phyloP scores from a whole-genome alignment of 352 stramenopile genomes.

The Halophytophthora batemanensis region DNA sequence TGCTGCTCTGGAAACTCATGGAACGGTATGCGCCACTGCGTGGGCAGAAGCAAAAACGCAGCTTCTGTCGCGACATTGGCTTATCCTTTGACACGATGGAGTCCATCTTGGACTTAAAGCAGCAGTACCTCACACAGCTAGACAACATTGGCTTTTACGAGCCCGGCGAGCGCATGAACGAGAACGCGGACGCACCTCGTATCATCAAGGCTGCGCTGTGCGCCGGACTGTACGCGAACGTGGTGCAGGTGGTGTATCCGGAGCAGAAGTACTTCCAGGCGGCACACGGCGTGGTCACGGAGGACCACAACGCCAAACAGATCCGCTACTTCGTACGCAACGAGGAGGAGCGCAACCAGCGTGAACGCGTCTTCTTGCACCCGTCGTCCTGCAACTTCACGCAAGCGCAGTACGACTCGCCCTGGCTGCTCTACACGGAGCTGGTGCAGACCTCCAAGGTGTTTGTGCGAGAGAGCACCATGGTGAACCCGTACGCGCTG shows the following conservation, averaged over 20 bases:
- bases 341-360: constrained; percentile 5
- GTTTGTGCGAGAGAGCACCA: constrained; percentile 96
- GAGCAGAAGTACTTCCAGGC: constrained; percentile 94
- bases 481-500: constrained; percentile 96
- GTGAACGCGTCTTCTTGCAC: constrained; percentile 96
- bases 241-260: constrained; percentile 86
- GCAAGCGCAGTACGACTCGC: constrained; percentile 92
- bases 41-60: constrained; percentile 50
- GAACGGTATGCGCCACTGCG: constrained; percentile 54
- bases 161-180: constrained; percentile 41
- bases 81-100: constrained; percentile 89
- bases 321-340: constrained; percentile 91
- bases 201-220: constrained; percentile 89
- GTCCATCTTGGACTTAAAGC: constrained; percentile 89
- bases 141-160: constrained; percentile 82
- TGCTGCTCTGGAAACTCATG: constrained; percentile 79
- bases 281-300: constrained; percentile 86
- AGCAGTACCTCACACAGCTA: constrained; percentile 84
- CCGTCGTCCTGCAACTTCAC: constrained; percentile 91
- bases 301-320: constrained; percentile 91
- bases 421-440: constrained; percentile 95
- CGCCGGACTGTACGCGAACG: constrained; percentile 79
- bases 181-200: constrained; percentile 74
- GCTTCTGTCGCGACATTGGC: constrained; percentile 66
- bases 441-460: constrained; percentile 96